These are phyloP conservation scores for Microcyclospora pomicola DNA, from an alignment of 2,329 filamentous ascomycete genomes.

Conservation along the genomic window DNA sequence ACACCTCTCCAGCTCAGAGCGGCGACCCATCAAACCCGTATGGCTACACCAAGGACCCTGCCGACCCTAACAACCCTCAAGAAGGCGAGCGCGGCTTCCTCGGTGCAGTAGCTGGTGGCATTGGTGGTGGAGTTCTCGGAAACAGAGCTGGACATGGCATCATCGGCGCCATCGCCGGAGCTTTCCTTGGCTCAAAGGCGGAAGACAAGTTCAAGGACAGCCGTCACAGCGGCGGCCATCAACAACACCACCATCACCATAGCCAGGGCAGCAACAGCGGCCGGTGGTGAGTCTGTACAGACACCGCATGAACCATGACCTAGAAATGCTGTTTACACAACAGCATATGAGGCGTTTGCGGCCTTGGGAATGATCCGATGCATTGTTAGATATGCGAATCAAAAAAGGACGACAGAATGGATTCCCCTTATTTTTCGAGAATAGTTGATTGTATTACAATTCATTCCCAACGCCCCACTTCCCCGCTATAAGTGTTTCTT, in stretches of 20 bases:
- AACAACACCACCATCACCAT: slow-evolving; percentile 6
- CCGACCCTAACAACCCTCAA: slow-evolving; percentile 30
- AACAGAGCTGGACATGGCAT: slow-evolving; percentile 45
- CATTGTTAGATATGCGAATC: too few relatives aligned
- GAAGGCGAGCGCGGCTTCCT: slow-evolving; percentile 45
- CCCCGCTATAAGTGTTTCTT: too few relatives aligned
- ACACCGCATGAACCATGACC: too few relatives aligned
- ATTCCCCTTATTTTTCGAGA: too few relatives aligned
- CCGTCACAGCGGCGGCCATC: slow-evolving; percentile 13
- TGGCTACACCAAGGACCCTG: slow-evolving; percentile 18
- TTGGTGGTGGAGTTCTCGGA: slow-evolving; percentile 43
- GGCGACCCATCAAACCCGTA: slow-evolving; percentile 24
- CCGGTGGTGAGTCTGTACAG: too few relatives aligned
- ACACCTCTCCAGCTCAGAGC: slow-evolving; percentile 6
- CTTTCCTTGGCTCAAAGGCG: slow-evolving; percentile 40
- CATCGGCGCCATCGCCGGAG: slow-evolving; percentile 41
- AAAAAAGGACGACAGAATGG: too few relatives aligned
- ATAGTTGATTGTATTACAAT: too few relatives aligned
- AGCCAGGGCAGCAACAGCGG: slow-evolving; percentile 1
- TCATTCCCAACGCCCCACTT: too few relatives aligned
- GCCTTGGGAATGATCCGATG: too few relatives aligned
- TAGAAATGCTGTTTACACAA: too few relatives aligned
- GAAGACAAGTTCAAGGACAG: slow-evolving; percentile 41
- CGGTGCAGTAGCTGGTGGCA: slow-evolving; percentile 42
- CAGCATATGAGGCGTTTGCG: too few relatives aligned